Evolutionary conservation across 306 rosid genomes (phyloP).

Genomic region (Vigna mungo): DNA sequence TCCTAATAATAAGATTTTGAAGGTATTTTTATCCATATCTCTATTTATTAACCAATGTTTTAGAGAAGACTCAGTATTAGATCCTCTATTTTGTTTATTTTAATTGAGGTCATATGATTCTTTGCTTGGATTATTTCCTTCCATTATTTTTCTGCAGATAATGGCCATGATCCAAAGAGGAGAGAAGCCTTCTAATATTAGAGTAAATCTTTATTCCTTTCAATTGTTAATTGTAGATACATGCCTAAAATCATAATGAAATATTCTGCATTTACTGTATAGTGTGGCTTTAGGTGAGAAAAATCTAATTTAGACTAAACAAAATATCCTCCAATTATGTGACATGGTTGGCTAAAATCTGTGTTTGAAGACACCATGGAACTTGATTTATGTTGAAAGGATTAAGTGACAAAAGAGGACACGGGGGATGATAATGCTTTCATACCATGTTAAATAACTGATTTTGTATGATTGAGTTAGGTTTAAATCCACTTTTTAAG

Average conservation of each 20-base stretch:
- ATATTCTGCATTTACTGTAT: not conserved
- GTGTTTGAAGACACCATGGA: not conserved
- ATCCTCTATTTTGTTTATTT: constrained; percentile 27
- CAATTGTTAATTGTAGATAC: constrained; percentile 8
- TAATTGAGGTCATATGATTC: constrained; percentile 6
- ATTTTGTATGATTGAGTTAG: no score
- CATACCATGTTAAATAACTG: no score
- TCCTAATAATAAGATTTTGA: no score
- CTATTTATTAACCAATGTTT: not conserved
- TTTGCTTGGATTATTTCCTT: constrained; percentile 34
- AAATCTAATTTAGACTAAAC: no score
- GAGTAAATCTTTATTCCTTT: constrained; percentile 54
- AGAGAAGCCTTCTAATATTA: constrained; percentile 83
- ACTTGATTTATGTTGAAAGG: no score
- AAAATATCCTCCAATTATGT: not conserved
- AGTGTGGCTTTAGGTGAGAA: not conserved
- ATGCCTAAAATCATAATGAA: not conserved
- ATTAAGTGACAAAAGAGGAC: no score
- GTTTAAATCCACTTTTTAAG: no score
- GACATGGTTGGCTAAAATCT: not conserved
- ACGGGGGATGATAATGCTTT: no score
- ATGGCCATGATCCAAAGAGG: constrained; percentile 96
- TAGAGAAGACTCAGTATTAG: not conserved
- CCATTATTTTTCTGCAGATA: constrained; percentile 58
- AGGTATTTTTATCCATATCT: no score